These are phyloP conservation scores for Fagopyrum esculentum DNA, from an alignment of 148 eudicot genomes.

Conservation along the genomic window DNA sequence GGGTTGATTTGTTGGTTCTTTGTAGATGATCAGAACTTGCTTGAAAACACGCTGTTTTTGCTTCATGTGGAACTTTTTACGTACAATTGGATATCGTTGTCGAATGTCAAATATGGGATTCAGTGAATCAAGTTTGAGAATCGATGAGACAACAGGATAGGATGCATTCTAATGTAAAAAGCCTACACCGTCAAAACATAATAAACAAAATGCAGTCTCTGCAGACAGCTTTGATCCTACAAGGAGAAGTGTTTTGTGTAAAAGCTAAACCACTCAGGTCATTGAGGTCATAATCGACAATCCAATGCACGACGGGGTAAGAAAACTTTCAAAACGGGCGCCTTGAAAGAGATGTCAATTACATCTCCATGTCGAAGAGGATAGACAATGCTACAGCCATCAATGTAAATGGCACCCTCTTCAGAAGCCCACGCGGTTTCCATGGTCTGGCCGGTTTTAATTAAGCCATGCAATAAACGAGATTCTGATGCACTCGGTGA, in stretches of 20 bases:
- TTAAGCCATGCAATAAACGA: slow-evolving; percentile 49
- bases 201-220: neutral
- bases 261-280: neutral
- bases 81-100: too few relatives aligned
- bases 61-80: too few relatives aligned
- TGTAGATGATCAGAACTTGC: too few relatives aligned
- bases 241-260: neutral
- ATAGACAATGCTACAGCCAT: slow-evolving; percentile 55
- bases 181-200: neutral
- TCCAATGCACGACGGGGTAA: slow-evolving; percentile 39
- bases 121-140: too few relatives aligned
- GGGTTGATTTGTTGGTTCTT: neutral
- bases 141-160: too few relatives aligned
- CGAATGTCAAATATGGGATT: too few relatives aligned
- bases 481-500: slow-evolving; percentile 25
- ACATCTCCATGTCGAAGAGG: slow-evolving; percentile 53
- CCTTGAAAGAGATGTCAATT: slow-evolving; percentile 51
- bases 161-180: too few relatives aligned
- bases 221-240: neutral
- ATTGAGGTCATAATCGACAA: neutral
- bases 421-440: slow-evolving; percentile 49
- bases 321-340: slow-evolving; percentile 59
- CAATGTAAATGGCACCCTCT: slow-evolving; percentile 60
- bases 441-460: slow-evolving; percentile 45
- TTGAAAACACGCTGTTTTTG: too few relatives aligned